Conservation (phyloP, 345 rosid genomes). For the Linum lewisii region DNA sequence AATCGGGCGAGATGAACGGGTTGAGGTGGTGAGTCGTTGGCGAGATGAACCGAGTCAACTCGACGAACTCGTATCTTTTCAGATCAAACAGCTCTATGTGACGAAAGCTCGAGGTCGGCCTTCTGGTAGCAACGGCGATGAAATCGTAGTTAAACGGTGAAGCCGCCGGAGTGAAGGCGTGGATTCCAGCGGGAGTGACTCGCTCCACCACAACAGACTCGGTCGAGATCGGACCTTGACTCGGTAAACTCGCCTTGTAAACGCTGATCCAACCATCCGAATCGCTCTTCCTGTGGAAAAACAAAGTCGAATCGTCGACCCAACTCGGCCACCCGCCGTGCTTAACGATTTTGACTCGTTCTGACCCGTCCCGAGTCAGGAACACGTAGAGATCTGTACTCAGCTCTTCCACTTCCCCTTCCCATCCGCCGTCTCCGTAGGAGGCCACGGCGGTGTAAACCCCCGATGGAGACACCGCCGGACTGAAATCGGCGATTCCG, state of each 20-base stretch:
- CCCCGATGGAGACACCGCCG: slow-evolving; percentile 78
- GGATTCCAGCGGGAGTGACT: slow-evolving; percentile 75
- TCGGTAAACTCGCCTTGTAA: slow-evolving; percentile 42
- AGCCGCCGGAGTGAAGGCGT: slow-evolving; percentile 87
- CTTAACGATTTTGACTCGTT: slow-evolving; percentile 58
- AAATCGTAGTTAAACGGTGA: slow-evolving; percentile 63
- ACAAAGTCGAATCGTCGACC: slow-evolving; percentile 68
- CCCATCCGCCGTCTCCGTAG: slow-evolving; percentile 59
- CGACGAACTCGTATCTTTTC: slow-evolving; percentile 37
- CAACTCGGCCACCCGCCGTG: slow-evolving; percentile 93
- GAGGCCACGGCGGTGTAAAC: slow-evolving; percentile 67
- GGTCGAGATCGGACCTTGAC: slow-evolving; percentile 16
- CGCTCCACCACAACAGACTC: slow-evolving; percentile 45
- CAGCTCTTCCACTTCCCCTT: slow-evolving; percentile 66
- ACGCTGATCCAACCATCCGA: slow-evolving; percentile 71
- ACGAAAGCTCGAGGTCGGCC: slow-evolving; percentile 47
- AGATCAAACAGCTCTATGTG: slow-evolving; percentile 73
- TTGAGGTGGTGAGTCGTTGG: slow-evolving; percentile 65
- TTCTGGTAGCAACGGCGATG: slow-evolving; percentile 74
- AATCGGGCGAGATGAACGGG: slow-evolving; percentile 80
- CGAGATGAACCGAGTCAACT: slow-evolving; percentile 60
- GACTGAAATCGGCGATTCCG: slow-evolving; percentile 69
- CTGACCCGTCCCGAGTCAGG: slow-evolving; percentile 64
- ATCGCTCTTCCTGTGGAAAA: slow-evolving; percentile 58
- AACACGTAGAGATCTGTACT: slow-evolving; percentile 65